Conservation (phyloP, 768 basidiomycete genomes). For the Tricholoma flavovirens region DNA sequence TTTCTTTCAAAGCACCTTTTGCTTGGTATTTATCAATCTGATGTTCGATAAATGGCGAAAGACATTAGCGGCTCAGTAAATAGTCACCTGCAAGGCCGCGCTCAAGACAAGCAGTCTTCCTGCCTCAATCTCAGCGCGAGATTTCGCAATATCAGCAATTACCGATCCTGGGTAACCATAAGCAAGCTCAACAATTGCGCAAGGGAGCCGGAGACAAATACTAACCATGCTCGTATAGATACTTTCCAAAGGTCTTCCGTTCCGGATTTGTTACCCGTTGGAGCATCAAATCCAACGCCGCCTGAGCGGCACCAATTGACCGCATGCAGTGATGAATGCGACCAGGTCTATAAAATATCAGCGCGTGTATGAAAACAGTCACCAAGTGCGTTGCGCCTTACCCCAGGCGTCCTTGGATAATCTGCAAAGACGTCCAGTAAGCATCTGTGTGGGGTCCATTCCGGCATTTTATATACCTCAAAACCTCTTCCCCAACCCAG, state of each 20-base stretch:
- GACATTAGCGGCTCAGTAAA: not conserved
- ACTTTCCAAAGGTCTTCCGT: slow-evolving; percentile 92
- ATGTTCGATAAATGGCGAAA: not conserved
- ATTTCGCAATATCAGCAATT: slow-evolving; percentile 84
- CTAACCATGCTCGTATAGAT: slow-evolving; percentile 83
- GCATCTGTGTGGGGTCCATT: not conserved
- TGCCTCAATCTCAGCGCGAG: slow-evolving; percentile 88
- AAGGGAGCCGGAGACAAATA: not conserved
- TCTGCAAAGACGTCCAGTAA: slow-evolving; percentile 31
- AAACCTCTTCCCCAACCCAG: slow-evolving; percentile 95
- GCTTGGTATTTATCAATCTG: slow-evolving; percentile 88
- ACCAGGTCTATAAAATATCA: slow-evolving; percentile 58
- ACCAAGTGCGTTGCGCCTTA: slow-evolving; percentile 24
- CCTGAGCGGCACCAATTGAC: slow-evolving; percentile 82
- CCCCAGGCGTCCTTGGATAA: slow-evolving; percentile 96
- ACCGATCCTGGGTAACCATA: slow-evolving; percentile 58
- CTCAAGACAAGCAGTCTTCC: slow-evolving; percentile 85
- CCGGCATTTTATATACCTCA: slow-evolving; percentile 45
- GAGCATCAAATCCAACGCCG: slow-evolving; percentile 83
- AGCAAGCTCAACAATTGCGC: not conserved
- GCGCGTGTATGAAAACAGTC: not conserved
- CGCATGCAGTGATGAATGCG: slow-evolving; percentile 98
- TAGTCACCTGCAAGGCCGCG: slow-evolving; percentile 74
- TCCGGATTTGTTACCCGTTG: slow-evolving; percentile 87
- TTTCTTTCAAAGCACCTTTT: slow-evolving; percentile 95